Evolutionary conservation across 2,329 filamentous ascomycete species (phyloP).

Genomic region (Penicillium sp.): DNA sequence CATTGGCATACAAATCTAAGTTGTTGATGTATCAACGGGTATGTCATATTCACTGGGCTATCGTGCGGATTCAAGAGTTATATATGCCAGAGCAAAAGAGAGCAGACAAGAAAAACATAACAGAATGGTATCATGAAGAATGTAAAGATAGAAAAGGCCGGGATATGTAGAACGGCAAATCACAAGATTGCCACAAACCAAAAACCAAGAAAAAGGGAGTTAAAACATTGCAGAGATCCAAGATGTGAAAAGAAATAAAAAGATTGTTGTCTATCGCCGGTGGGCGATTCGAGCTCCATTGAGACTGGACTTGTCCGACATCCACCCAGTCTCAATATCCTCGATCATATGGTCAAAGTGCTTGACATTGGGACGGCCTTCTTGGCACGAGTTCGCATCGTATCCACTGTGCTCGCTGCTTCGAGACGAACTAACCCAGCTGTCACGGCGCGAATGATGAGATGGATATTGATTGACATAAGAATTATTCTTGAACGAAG

Average conservation of each 20-base stretch:
- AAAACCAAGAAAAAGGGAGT: background rate
- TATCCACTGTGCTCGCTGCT: conserved; percentile 31
- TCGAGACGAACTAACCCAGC: conserved; percentile 32
- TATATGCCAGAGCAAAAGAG: background rate
- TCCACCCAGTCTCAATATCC: conserved; percentile 36
- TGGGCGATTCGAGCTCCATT: conserved; percentile 13
- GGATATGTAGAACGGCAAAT: conserved; percentile 1
- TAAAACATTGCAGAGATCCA: background rate
- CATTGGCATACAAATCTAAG: background rate
- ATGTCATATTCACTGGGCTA: background rate
- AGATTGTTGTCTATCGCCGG: conserved; percentile 9
- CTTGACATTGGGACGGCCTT: conserved; percentile 25
- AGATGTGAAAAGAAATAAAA: background rate
- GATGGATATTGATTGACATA: conserved; percentile 19
- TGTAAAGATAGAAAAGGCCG: conserved; percentile 2
- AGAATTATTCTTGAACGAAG: conserved; percentile 20
- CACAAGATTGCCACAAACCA: background rate
- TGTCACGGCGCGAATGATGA: conserved; percentile 26
- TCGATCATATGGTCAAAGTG: conserved; percentile 37
- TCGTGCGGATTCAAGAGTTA: background rate
- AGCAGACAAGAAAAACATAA: background rate
- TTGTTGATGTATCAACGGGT: background rate
- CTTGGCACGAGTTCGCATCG: conserved; percentile 19
- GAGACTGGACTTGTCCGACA: conserved; percentile 29
- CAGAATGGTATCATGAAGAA: conserved; percentile 25